Conservation (phyloP, 768 basidiomycete species). For the Pleurotus citrinopileatus region DNA sequence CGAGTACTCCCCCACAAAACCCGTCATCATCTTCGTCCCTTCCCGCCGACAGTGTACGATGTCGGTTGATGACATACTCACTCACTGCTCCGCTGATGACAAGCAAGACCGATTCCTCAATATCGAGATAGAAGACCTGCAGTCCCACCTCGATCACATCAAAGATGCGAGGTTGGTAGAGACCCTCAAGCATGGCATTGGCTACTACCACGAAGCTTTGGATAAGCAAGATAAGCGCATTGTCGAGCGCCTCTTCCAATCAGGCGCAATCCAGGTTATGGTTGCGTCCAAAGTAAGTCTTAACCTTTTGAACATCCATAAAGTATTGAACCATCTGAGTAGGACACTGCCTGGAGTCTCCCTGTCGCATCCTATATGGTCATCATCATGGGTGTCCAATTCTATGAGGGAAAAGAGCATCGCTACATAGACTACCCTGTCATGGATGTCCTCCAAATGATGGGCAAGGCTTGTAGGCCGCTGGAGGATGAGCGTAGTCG, state of each 20-base stretch:
- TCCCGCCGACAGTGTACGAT: slow-evolving; percentile 92
- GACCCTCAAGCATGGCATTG: slow-evolving; percentile 85
- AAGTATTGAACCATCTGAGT: not conserved
- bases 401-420: slow-evolving; percentile 95
- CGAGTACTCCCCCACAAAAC: slow-evolving; percentile 82
- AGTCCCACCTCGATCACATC: slow-evolving; percentile 86
- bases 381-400: slow-evolving; percentile 99
- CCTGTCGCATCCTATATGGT: slow-evolving; percentile 97
- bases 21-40: slow-evolving; percentile 90
- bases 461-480: slow-evolving; percentile 96
- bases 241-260: slow-evolving; percentile 88
- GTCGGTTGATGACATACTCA: slow-evolving; percentile 87
- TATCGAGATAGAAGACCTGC: slow-evolving; percentile 76
- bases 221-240: slow-evolving; percentile 91
- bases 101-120: slow-evolving; percentile 86
- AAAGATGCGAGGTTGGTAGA: slow-evolving; percentile 74
- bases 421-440: slow-evolving; percentile 98
- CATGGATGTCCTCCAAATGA: slow-evolving; percentile 98
- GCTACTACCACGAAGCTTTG: slow-evolving; percentile 94
- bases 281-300: slow-evolving; percentile 83
- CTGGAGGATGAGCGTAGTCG: slow-evolving; percentile 84
- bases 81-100: slow-evolving; percentile 87
- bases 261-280: slow-evolving; percentile 92
- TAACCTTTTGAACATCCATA: not conserved
- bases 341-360: slow-evolving; percentile 97